These are phyloP conservation scores for Aureobasidium sp. DNA, from an alignment of 2,329 filamentous ascomycete species.

Conservation along the genomic window DNA sequence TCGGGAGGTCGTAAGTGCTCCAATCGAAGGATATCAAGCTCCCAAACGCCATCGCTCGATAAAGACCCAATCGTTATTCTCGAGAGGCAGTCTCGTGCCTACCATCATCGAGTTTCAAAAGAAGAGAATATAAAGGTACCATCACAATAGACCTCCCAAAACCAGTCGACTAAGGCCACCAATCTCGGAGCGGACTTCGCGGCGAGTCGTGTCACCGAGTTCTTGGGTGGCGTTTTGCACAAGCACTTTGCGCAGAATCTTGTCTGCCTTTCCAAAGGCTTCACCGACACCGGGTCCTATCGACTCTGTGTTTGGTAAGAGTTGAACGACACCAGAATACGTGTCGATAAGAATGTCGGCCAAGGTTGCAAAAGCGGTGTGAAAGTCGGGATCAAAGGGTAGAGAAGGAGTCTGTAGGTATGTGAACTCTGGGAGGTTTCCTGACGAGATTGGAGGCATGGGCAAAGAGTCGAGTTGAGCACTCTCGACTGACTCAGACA, in stretches of 20 bases:
- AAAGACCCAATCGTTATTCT: not conserved
- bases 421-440: constrained; percentile 73
- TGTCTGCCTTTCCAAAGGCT: constrained; percentile 83
- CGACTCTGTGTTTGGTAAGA: constrained; percentile 68
- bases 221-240: constrained; percentile 81
- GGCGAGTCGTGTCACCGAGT: constrained; percentile 80
- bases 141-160: constrained; percentile 5
- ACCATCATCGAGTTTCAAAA: not conserved
- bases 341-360: constrained; percentile 93
- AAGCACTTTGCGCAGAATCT: constrained; percentile 78
- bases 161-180: constrained; percentile 66
- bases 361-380: constrained; percentile 89
- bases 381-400: constrained; percentile 95
- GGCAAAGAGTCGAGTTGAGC: constrained; percentile 17
- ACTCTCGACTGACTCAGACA: constrained; percentile 33
- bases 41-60: constrained; percentile 4
- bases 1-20: not conserved
- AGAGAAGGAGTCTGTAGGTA: constrained; percentile 84
- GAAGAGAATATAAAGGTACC: not conserved
- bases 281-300: constrained; percentile 59
- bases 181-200: constrained; percentile 71
- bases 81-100: not conserved
- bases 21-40: not conserved
- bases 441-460: constrained; percentile 43
- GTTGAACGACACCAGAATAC: constrained; percentile 68